These are phyloP conservation scores for Aspergillus sp. DNA, from an alignment of 2,329 filamentous ascomycete species.

Conservation along the genomic window DNA sequence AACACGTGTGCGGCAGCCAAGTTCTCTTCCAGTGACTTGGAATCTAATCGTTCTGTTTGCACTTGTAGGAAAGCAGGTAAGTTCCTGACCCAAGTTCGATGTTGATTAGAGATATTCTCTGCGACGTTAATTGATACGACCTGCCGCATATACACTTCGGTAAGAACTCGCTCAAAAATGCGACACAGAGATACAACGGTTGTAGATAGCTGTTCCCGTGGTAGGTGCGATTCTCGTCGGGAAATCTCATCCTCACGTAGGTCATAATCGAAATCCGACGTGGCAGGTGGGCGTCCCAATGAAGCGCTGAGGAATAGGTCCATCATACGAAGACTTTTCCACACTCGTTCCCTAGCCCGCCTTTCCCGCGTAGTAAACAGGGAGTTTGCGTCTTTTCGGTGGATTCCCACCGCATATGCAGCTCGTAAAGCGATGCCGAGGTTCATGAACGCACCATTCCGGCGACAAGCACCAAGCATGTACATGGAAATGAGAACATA, in stretches of 20 bases:
- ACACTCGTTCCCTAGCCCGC: constrained; percentile 49
- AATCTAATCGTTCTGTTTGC: constrained; percentile 46
- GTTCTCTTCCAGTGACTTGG: constrained; percentile 34
- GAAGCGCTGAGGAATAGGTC: constrained; percentile 54
- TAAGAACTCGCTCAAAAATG: constrained; percentile 44
- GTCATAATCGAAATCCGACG: constrained; percentile 52
- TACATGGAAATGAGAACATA: constrained; percentile 54
- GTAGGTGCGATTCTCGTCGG: constrained; percentile 18
- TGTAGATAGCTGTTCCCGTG: constrained; percentile 46
- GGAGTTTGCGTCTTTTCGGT: constrained; percentile 53
- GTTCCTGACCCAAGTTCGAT: constrained; percentile 42
- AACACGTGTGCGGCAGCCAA: constrained; percentile 52
- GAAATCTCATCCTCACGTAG: constrained; percentile 35
- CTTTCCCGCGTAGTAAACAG: constrained; percentile 47
- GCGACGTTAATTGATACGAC: constrained; percentile 44
- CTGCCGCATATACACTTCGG: constrained; percentile 45
- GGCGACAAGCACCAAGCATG: constrained; percentile 52
- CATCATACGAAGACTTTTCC: constrained; percentile 54
- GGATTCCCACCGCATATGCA: constrained; percentile 54
- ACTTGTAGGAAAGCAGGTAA: constrained; percentile 47
- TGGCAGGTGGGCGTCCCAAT: constrained; percentile 53
- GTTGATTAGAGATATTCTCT: constrained; percentile 43
- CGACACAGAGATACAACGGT: constrained; percentile 48
- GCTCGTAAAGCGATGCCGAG: constrained; percentile 53
- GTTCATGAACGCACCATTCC: constrained; percentile 55